phyloP scores from a whole-genome alignment of 441 rosid species.

The Jatropha multifida region DNA sequence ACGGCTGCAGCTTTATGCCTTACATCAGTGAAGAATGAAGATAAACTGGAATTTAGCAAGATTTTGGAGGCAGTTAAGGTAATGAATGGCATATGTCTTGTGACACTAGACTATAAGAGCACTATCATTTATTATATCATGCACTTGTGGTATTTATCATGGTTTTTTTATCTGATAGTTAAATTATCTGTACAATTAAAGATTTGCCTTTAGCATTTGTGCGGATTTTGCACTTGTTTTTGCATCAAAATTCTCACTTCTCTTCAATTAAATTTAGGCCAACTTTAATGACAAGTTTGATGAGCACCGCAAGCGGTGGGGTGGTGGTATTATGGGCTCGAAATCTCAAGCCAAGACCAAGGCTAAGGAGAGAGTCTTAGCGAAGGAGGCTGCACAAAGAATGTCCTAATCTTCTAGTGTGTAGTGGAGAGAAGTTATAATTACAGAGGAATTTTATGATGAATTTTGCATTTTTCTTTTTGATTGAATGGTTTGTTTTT shows the following conservation, averaged over 20 bases:
- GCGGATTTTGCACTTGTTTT: not conserved
- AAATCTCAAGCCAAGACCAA: conserved; percentile 2
- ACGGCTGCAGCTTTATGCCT: conserved; percentile 26
- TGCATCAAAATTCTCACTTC: not conserved
- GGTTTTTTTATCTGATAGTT: too few species aligned
- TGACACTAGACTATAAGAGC: not conserved
- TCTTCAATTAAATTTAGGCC: not conserved
- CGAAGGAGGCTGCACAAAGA: conserved; percentile 5
- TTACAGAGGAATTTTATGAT: not conserved
- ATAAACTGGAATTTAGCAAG: conserved; percentile 5
- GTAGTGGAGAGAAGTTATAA: not conserved
- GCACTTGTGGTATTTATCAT: too few species aligned
- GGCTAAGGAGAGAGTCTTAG: not conserved
- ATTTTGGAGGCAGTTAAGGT: conserved; percentile 3
- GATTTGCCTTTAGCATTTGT: too few species aligned
- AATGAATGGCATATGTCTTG: not conserved
- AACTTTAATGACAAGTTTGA: conserved; percentile 1
- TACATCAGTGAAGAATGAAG: not conserved
- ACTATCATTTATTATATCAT: too few species aligned
- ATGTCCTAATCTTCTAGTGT: not conserved
- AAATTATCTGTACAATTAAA: too few species aligned
- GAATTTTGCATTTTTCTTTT: not conserved
- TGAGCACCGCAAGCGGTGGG: not conserved
- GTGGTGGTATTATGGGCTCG: not conserved
- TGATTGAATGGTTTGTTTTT: not conserved